Percentiles rank a stretch among this genome's conserved stretches.
These are phyloP conservation scores for Butyriboletus loyo DNA, from an alignment of 768 basidiomycete genomes.

Conservation along the genomic window DNA sequence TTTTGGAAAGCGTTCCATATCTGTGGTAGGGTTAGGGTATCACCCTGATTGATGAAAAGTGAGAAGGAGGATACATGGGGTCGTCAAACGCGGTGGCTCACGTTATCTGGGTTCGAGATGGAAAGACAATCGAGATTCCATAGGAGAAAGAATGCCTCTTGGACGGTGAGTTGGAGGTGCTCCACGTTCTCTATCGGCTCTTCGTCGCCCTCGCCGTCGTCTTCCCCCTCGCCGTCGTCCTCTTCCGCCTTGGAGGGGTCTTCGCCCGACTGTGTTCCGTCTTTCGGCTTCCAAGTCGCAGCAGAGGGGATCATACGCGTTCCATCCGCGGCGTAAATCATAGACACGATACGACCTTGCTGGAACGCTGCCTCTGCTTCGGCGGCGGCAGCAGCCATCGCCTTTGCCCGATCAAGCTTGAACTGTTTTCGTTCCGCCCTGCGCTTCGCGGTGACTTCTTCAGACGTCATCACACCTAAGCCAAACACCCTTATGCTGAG, in stretches of 20 bases:
- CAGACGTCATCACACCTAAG: constrained; percentile 58
- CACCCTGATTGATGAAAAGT: constrained; percentile 37
- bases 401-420: constrained; percentile 87
- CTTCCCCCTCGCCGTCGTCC: constrained; percentile 21
- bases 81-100: constrained; percentile 34
- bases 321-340: constrained; percentile 51
- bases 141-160: constrained; percentile 85
- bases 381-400: constrained; percentile 77
- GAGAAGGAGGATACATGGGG: background rate
- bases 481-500: background rate
- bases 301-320: constrained; percentile 64
- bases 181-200: constrained; percentile 71
- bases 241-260: constrained; percentile 16
- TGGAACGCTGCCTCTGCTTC: constrained; percentile 77
- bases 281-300: constrained; percentile 70
- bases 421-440: constrained; percentile 87
- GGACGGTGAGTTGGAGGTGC: constrained; percentile 86
- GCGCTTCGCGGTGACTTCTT: constrained; percentile 87
- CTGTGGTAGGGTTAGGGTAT: constrained; percentile 51
- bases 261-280: constrained; percentile 13
- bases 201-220: constrained; percentile 39
- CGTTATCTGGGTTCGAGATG: constrained; percentile 62
- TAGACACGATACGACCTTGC: constrained; percentile 63
- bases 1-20: constrained; percentile 67
- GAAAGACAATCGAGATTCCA: constrained; percentile 84